phyloP scores from a whole-genome alignment of 2,329 filamentous ascomycete genomes.

The Gliomastix tumulicola region DNA sequence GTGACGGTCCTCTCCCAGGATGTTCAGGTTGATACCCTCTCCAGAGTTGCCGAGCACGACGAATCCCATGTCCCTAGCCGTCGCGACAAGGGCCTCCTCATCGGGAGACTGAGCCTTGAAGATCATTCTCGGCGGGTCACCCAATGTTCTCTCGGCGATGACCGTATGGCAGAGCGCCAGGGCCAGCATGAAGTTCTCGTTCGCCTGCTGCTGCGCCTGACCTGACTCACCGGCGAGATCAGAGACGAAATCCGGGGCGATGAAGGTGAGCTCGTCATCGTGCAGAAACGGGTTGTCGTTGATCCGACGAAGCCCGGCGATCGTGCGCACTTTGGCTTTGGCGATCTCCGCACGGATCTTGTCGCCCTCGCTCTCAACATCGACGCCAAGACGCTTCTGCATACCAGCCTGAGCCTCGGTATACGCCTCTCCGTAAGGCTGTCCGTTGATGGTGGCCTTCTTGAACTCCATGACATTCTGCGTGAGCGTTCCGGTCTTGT shows the following conservation, averaged over 20 bases:
- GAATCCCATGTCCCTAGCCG: slow-evolving; percentile 91
- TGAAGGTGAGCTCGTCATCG: slow-evolving; percentile 85
- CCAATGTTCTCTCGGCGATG: slow-evolving; percentile 81
- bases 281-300: slow-evolving; percentile 88
- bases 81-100: slow-evolving; percentile 88
- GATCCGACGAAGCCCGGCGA: slow-evolving; percentile 65
- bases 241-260: slow-evolving; percentile 81
- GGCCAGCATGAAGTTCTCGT: slow-evolving; percentile 87
- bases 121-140: slow-evolving; percentile 83
- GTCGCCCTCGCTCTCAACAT: slow-evolving; percentile 74
- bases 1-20: slow-evolving; percentile 76
- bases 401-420: slow-evolving; percentile 95
- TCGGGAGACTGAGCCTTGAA: slow-evolving; percentile 98
- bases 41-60: slow-evolving; percentile 74
- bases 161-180: slow-evolving; percentile 96
- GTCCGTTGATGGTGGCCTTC: slow-evolving; percentile 93
- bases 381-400: slow-evolving; percentile 83
- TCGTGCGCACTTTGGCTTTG: slow-evolving; percentile 64
- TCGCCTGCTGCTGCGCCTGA: slow-evolving; percentile 67
- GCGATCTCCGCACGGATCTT: slow-evolving; percentile 73
- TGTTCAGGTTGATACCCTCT: slow-evolving; percentile 78
- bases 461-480: slow-evolving; percentile 99
- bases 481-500: slow-evolving; percentile 94
- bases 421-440: slow-evolving; percentile 93
- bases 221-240: slow-evolving; percentile 77